Evolutionary conservation across 192 early-diverging fungal genomes (phyloP), one percentile per base, ranked within the genome.

Genomic region (Irineochytrium annulatum): DNA sequence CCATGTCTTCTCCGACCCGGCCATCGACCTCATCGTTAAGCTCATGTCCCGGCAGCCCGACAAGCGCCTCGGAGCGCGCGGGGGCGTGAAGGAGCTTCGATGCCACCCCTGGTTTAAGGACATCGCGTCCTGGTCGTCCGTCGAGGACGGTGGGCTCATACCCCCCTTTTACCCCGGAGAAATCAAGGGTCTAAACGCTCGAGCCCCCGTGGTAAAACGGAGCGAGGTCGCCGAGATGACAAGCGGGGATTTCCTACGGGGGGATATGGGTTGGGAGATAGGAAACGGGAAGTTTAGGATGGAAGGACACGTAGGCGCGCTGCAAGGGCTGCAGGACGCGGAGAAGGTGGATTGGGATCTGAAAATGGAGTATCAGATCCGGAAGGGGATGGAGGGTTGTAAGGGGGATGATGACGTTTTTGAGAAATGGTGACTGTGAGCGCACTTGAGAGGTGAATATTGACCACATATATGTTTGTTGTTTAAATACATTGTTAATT

Each of bases 231-330:
- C n/a, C n/a, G n/a, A n/a, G n/a, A n/a, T n/a, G n/a, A n/a, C n/a
- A n/a, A n/a, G n/a, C n/a, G n/a, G n/a, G n/a, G 37, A 41, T 41
- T 13, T 41, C n/a, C 37, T 41, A 13, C 11, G n/a, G 8, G 37
- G 37, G n/a, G 37, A 41, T 13, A 41, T 41, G 37, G 37, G 37
- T 13, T 41, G 37, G 37, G n/a, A n/a, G 11, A 8, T 41, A 13
- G 37, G 37, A 41, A 41, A 41, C 37, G 37, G 37, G n/a, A 41
- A 41, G 37, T 41, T 41, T 41, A 41, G 37, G 37, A 41, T n/a
- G n/a, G 37, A 41, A 13, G 37, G 37, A 8, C 11, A 41, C 11
- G 37, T 41, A 13, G 37, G 37, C 8, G 37, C 37, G 8, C n/a
- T 41, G 37, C 8, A n/a, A 41, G 37, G n/a, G 11, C 11, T 41